Percentiles rank a stretch among this genome's conserved stretches.
Conservation (phyloP, 257 asterid species). For the Solanum tarapatanum region DNA sequence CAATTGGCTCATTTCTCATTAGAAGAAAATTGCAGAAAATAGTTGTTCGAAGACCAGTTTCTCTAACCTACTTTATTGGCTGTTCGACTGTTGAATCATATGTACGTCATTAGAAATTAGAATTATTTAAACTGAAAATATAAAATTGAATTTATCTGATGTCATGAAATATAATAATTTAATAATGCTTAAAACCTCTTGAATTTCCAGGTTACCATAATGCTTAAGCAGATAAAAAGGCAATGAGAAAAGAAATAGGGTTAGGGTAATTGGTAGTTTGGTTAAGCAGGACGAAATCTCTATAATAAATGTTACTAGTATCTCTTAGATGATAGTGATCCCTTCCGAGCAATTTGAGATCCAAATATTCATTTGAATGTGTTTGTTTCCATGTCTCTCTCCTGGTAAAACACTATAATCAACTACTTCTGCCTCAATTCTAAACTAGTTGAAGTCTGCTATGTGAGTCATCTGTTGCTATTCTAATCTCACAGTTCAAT, state of each 20-base stretch:
- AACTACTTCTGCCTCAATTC: not conserved
- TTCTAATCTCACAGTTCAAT: not conserved
- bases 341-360: not conserved
- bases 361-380: not conserved
- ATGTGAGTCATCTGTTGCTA: not conserved
- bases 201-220: not conserved
- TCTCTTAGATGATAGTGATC: not conserved
- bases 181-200: no score
- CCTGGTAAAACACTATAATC: not conserved
- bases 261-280: not conserved
- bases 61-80: not conserved
- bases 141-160: not conserved
- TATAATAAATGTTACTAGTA: not conserved
- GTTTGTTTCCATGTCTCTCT: not conserved
- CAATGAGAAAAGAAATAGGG: not conserved
- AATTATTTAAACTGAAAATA: no score
- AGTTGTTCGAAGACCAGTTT: not conserved
- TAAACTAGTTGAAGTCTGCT: not conserved
- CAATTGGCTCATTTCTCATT: not conserved
- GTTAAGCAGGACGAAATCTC: not conserved
- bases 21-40: not conserved
- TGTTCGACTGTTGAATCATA: not conserved
- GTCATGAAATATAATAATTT: not conserved
- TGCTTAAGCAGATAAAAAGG: not conserved
- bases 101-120: not conserved